Conservation (phyloP, 768 basidiomycete genomes). For the Podaxis sp. region DNA sequence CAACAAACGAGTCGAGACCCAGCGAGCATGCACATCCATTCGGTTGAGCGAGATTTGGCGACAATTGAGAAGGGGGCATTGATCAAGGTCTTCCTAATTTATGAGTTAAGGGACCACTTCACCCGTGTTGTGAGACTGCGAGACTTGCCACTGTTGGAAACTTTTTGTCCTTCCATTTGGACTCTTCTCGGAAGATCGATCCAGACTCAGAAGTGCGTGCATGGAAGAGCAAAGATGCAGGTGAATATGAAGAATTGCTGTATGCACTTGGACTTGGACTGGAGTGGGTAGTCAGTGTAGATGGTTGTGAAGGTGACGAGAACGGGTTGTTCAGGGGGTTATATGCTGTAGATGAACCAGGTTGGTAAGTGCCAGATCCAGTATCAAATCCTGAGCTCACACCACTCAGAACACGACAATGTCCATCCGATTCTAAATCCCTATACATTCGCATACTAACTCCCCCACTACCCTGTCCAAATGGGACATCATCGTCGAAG, state of each 20-base stretch:
- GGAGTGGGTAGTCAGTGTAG: neutral
- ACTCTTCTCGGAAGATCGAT: conserved; percentile 58
- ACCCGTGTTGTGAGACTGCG: neutral
- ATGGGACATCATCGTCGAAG: conserved; percentile 15
- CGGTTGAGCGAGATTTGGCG: conserved; percentile 73
- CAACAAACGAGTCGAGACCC: conserved; percentile 74
- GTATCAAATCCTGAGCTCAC: neutral
- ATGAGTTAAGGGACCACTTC: neutral
- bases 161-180: conserved; percentile 56
- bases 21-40: conserved; percentile 82
- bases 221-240: conserved; percentile 34
- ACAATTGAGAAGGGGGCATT: conserved; percentile 61
- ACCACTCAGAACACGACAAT: neutral
- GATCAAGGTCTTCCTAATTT: conserved; percentile 66
- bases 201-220: conserved; percentile 40
- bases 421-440: neutral
- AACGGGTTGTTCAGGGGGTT: neutral
- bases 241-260: conserved; percentile 18
- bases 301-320: neutral
- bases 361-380: neutral
- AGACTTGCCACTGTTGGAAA: conserved; percentile 72
- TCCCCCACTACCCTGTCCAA: neutral
- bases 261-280: neutral
- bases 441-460: conserved; percentile 1
- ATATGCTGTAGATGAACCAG: neutral